A percentile compares a stretch with the other conserved stretches of the same genome.
Conservation (phyloP, 345 rosid genomes). For the Streptanthus diversifolius region DNA sequence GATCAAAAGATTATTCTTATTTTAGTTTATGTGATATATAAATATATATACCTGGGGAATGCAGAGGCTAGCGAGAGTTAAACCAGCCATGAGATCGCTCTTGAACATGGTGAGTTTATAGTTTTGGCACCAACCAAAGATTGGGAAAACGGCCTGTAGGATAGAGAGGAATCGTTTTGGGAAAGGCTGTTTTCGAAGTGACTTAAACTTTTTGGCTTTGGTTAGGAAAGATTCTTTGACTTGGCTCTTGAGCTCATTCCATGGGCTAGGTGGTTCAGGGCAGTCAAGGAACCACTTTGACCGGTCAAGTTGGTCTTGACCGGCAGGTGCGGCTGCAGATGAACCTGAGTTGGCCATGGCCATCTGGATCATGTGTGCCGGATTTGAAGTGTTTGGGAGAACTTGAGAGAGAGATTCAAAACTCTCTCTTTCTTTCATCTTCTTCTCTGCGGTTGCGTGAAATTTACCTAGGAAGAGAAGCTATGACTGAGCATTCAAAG, state of each 20-base stretch:
- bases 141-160: slow-evolving; percentile 55
- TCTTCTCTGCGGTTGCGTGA: slow-evolving; percentile 1
- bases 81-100: slow-evolving; percentile 76
- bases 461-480: slow-evolving; percentile 13
- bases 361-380: slow-evolving; percentile 33
- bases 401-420: slow-evolving; percentile 43
- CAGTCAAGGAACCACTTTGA: slow-evolving; percentile 64
- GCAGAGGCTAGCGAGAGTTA: slow-evolving; percentile 95
- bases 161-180: slow-evolving; percentile 32
- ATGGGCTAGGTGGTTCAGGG: slow-evolving; percentile 64
- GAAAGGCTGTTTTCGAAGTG: slow-evolving; percentile 37
- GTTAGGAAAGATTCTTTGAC: slow-evolving; percentile 38
- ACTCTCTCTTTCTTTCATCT: slow-evolving; percentile 32
- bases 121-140: slow-evolving; percentile 58
- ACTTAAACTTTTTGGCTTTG: slow-evolving; percentile 32
- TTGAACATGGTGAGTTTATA: slow-evolving; percentile 58
- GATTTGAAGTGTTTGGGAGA: slow-evolving; percentile 94
- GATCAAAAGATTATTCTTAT: neutral
- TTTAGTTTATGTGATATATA: neutral
- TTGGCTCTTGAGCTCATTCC: slow-evolving; percentile 46
- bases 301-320: slow-evolving; percentile 39
- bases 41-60: slow-evolving; percentile 70
- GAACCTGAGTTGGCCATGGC: slow-evolving; percentile 40
- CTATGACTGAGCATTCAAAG: slow-evolving; percentile 32
- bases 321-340: slow-evolving; percentile 28